Base-by-base conservation (phyloP, 2,329 filamentous ascomycete genomes). In the Fusarium sp. region DNA sequence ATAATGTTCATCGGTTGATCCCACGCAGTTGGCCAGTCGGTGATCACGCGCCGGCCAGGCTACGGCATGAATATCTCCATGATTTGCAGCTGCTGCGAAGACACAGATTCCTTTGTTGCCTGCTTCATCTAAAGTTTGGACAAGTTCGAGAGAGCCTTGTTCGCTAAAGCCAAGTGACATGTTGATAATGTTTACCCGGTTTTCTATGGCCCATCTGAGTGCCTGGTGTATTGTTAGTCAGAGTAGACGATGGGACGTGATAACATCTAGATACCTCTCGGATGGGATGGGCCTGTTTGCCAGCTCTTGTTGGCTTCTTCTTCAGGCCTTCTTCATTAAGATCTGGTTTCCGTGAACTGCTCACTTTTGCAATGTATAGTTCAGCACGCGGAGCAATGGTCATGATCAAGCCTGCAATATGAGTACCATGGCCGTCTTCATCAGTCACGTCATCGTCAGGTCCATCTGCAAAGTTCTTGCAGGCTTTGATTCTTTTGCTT, bases 41-140 rank as follows among this genome's bases (percentile, higher is more conserved):
- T 53, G 44, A 37, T 66, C 65, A 23, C 62, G 65, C 6, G 65
- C 65, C 26, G 62, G 65, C 62, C 65, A 68, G 4, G 62, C 46
- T 37, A 68, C 39, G 18, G 65, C 53, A 3, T 66, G 45, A 23
- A 53, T 49, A 30, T 68, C 58, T 14, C 65, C 61, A 44, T 68
- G 52, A 23, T 68, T 66, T 42, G 62, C 62, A 16, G 62, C 65
- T 14, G 65, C 65, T 13, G 62, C 62, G 11, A 68, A 66, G 19
- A 68, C 65, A 19, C 54, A 56, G 26, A 66, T 59, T 2, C 57
- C 65, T 8, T 49, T 28, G n/a, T 25, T 2, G 6, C 56, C 54
- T 25, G 58, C 65, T 23, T 59, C 51, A 9, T 48, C 50, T 5
- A 68, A 42, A n/a, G 57, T 50, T 18, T 37, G 31, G 6, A 54